Base-by-base conservation (phyloP, 1,284 basidiomycete species). In the Cutaneotrichosporon daszewskae region DNA sequence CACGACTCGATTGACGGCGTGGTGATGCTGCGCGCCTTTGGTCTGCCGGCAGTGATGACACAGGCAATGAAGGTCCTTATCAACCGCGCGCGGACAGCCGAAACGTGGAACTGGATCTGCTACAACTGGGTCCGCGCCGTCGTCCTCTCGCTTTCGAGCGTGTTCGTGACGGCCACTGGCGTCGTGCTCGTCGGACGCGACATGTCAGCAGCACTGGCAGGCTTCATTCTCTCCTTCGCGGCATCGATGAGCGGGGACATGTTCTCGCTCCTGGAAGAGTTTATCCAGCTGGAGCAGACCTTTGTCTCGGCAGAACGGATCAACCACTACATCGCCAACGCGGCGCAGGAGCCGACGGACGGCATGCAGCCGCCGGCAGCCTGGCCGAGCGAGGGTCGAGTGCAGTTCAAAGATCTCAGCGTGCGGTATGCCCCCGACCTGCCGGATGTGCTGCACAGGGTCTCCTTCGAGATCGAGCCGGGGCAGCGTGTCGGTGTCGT, bases 401-500 rank as follows among this genome's bases (percentile, higher is more conserved):
- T 89, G 49, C 57, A 66, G n/a, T 82, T 88, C 64, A 72, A 74
- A 25, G 68, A 82, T 45, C 79, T 86, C 11, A 69, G 76, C 26
- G 71, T 87, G 43, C 72, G 79, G 3, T 90, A 89, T 60, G 78
- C 84, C 0, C 71, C 77, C 25, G 83, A 82, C 10, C 72, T 87
- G 4, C 85, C 86, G 0, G 72, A 81, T 17, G 85, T 88, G 0
- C 69, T 90, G 32, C 81, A 83, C 55, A 76, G 75, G 23, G 74
- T 88, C 22, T 78, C 68, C 41, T 83, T 88, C 58, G 55, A 74
- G 11, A 71, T 87, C 43, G 74, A 75, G 43, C 74, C 83, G 5
- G 84, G 85, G 2, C 79, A 86, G 63, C 85, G 87, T 68, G 80
- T 89, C 47, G 85, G 85, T 7, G 77, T 88, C 26, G 82, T 87